A percentile compares a stretch with the other conserved stretches of the same genome.
phyloP scores from a whole-genome alignment of 495 filamentous ascomycete species.

The Tuber aestivum region DNA sequence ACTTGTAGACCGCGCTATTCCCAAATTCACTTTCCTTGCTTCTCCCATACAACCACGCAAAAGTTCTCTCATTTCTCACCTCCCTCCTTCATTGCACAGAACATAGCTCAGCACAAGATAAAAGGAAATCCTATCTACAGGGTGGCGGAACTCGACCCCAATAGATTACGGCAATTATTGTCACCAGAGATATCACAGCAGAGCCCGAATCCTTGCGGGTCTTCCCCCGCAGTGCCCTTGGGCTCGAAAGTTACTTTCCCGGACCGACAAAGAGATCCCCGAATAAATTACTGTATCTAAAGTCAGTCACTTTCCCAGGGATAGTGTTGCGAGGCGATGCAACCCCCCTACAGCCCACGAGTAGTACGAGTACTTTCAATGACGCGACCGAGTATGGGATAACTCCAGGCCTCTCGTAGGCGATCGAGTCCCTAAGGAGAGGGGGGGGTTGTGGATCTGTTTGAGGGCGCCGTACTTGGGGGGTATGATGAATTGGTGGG shows the following conservation, averaged over 20 bases:
- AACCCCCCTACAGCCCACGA: not conserved
- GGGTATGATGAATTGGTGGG: not conserved
- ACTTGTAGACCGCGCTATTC: not conserved
- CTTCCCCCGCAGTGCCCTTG: not conserved
- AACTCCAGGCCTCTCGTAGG: not conserved
- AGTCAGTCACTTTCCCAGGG: not conserved
- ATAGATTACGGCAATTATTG: not conserved
- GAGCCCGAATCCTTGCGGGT: not conserved
- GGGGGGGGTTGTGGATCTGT: not conserved
- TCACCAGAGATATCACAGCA: not conserved
- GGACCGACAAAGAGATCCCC: not conserved
- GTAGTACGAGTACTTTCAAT: not conserved
- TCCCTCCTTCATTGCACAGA: not conserved
- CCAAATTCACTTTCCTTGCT: not conserved
- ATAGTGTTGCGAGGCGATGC: not conserved
- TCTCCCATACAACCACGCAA: not conserved
- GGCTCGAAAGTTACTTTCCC: not conserved
- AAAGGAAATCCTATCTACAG: not conserved
- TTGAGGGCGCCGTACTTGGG: not conserved
- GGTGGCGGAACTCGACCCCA: not conserved
- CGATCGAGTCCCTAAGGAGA: not conserved
- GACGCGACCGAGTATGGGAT: not conserved
- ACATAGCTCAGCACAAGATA: not conserved
- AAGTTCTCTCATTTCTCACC: not conserved
- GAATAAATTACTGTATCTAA: not conserved